phyloP scores from a whole-genome alignment of 2,329 filamentous ascomycete genomes.

The Akanthomyces dipterigenus region DNA sequence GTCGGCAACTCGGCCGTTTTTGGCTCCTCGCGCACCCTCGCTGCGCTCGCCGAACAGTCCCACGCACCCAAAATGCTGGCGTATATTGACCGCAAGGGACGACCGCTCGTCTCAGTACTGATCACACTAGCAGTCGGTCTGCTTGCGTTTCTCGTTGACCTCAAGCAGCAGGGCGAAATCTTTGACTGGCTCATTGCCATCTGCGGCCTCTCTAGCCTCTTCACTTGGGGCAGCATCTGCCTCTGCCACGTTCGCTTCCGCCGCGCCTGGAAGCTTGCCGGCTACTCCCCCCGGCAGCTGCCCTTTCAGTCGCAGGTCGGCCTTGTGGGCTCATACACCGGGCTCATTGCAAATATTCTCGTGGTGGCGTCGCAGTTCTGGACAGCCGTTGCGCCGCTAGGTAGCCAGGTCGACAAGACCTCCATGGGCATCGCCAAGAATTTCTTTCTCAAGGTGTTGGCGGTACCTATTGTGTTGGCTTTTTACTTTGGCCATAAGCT shows the following conservation, averaged over 20 bases:
- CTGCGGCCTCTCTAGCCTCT: constrained; percentile 54
- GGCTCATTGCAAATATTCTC: constrained; percentile 61
- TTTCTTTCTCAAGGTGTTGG: constrained; percentile 61
- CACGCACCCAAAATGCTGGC: constrained; percentile 44
- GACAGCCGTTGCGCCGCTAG: constrained; percentile 39
- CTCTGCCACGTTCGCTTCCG: constrained; percentile 79
- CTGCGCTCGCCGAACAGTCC: constrained; percentile 43
- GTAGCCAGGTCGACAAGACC: not conserved
- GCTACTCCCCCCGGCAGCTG: constrained; percentile 60
- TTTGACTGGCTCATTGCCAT: constrained; percentile 58
- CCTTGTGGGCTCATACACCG: constrained; percentile 67
- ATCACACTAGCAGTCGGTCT: constrained; percentile 36
- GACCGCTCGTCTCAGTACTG: constrained; percentile 38
- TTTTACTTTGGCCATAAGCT: constrained; percentile 66
- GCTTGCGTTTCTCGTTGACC: constrained; percentile 37
- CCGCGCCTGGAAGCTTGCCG: constrained; percentile 24
- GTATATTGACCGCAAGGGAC: constrained; percentile 44
- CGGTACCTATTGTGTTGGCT: constrained; percentile 51
- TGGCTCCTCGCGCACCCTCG: constrained; percentile 46
- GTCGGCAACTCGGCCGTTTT: constrained; percentile 46
- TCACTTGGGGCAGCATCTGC: constrained; percentile 69
- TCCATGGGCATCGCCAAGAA: constrained; percentile 35
- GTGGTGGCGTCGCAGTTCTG: constrained; percentile 74
- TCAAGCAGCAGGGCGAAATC: constrained; percentile 38
- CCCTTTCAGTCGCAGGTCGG: constrained; percentile 69